phyloP scores from a whole-genome alignment of 345 rosid genomes.

The Dipteronia sinensis region DNA sequence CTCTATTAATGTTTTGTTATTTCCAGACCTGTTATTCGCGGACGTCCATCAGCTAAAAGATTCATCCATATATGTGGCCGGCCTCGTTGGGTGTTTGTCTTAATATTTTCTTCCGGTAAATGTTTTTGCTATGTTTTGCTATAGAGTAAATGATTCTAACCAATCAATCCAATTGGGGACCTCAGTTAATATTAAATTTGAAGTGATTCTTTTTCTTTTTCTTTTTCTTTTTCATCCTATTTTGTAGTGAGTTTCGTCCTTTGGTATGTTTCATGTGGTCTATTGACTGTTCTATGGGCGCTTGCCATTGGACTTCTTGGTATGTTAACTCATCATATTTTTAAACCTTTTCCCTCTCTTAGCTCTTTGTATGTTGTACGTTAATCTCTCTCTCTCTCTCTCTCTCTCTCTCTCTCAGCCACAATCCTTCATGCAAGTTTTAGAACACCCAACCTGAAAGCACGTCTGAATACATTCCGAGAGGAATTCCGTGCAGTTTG shows the following conservation, averaged over 20 bases:
- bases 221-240: neutral
- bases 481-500: conserved; percentile 98
- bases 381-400: neutral
- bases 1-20: conserved; percentile 21
- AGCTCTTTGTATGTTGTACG: conserved; percentile 12
- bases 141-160: conserved; percentile 1
- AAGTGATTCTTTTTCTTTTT: conserved; percentile 6
- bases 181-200: conserved; percentile 4
- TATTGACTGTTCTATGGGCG: conserved; percentile 82
- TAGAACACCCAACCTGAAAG: conserved; percentile 95
- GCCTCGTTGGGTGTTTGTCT: conserved; percentile 94
- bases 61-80: conserved; percentile 77
- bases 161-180: neutral
- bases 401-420: conserved; percentile 39
- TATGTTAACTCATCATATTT: conserved; percentile 29
- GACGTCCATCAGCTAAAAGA: conserved; percentile 89
- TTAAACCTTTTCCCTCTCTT: conserved; percentile 11
- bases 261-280: conserved; percentile 86
- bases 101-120: conserved; percentile 64
- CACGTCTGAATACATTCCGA: conserved; percentile 91
- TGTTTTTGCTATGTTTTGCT: neutral
- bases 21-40: conserved; percentile 89
- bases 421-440: conserved; percentile 89
- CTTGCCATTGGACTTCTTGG: conserved; percentile 82
- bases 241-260: conserved; percentile 66